Base-by-base conservation (phyloP, 108 stramenopile species). In the Cyclotella atomus region DNA sequence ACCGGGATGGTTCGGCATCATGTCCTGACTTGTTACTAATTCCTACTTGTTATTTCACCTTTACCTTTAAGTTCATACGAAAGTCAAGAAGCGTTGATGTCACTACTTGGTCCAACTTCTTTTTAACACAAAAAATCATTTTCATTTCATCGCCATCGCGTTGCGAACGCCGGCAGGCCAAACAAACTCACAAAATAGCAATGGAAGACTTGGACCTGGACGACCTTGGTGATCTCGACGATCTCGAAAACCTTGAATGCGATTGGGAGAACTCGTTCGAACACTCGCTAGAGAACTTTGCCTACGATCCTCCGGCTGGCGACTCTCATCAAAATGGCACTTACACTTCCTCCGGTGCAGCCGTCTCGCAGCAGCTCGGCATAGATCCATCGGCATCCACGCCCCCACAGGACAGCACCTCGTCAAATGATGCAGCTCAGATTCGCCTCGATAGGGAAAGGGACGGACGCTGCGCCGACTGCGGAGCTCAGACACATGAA, bases 401-500 rank as follows among this genome's bases (percentile, higher is more conserved):
- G 17, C 43, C 62, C 53, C 36, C 24, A 2, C 46, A 28, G 25
- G 4, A 17, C 27, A 47, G 24, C 27, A 2, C 64, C 45, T 0
- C 15, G 28, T 29, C 41, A 23, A 70, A 61, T 20, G 54, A 70
- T 16, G 69, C 25, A 10, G 44, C 46, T 59, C 77, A 71, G 66
- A 65, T 78, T 47, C 70, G 70, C 20, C 63, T 78, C 41, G 76
- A 82, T 46, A 68, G 84, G 20, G 84, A 84, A 49, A 62, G 81
- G 16, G 75, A 77, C 21, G 84, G 84, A 24, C 75, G 79, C 8
- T 84, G 84, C 52, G 68, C 68, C 49, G 80, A 82, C 28, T 84
- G 84, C 53, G 80, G 80, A 10, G 76, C 73, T 15, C 84, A 84
- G 46, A 84, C 84, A 16, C 84, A 84, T 50, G 73, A 82, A 50